Evolutionary conservation across 169 alveolate genomes (phyloP).

Genomic region (Plasmodium vivax): DNA sequence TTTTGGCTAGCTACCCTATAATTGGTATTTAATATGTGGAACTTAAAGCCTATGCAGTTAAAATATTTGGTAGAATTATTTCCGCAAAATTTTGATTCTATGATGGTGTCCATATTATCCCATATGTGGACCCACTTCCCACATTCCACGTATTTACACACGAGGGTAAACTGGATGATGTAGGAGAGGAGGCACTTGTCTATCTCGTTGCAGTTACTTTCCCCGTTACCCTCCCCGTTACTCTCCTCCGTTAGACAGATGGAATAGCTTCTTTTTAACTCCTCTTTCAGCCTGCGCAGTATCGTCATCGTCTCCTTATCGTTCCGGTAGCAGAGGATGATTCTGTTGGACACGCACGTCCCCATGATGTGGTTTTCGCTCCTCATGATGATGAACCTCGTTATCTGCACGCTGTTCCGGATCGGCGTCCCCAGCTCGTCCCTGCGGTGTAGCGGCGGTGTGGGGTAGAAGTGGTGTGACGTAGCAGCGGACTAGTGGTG

Average conservation of each 20-base stretch:
- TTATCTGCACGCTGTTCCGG: slow-evolving; percentile 48
- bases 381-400: slow-evolving; percentile 50
- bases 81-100: slow-evolving; percentile 60
- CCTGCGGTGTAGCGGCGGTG: background rate
- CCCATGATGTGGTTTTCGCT: slow-evolving; percentile 66
- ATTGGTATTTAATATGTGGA: slow-evolving; percentile 41
- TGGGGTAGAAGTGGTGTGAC: background rate
- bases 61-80: slow-evolving; percentile 35
- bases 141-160: slow-evolving; percentile 52
- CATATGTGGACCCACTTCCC: slow-evolving; percentile 70
- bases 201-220: background rate
- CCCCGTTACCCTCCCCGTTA: background rate
- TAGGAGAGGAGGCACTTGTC: slow-evolving; percentile 42
- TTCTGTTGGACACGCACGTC: slow-evolving; percentile 31
- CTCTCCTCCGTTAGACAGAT: slow-evolving; percentile 11
- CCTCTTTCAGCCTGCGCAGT: background rate
- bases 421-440: slow-evolving; percentile 32
- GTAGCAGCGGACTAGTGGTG: background rate
- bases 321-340: slow-evolving; percentile 47
- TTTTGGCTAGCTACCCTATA: slow-evolving; percentile 15
- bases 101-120: slow-evolving; percentile 61
- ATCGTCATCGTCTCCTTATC: slow-evolving; percentile 22
- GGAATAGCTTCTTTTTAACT: slow-evolving; percentile 14
- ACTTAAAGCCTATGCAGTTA: slow-evolving; percentile 66
- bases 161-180: slow-evolving; percentile 54